Conservation (phyloP, 2,329 filamentous ascomycete species). For the Hypoxylon sp. region DNA sequence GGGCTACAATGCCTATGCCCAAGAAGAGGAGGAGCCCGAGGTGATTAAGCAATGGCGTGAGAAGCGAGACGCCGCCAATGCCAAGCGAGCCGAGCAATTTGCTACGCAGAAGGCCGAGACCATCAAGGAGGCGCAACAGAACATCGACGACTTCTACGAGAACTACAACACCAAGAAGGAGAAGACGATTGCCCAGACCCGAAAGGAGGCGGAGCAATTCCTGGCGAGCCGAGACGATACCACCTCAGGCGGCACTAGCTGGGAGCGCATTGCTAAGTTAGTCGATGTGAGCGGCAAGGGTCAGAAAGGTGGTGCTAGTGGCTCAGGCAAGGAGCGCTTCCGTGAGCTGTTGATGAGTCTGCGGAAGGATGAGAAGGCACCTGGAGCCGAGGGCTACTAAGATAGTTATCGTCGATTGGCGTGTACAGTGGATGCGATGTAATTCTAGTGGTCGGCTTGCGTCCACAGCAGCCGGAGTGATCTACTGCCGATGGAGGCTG, state of each 20-base stretch:
- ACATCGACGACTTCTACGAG: constrained; percentile 99
- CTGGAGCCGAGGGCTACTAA: constrained; percentile 73
- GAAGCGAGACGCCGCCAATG: constrained; percentile 83
- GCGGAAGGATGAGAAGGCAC: constrained; percentile 91
- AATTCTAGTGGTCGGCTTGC: constrained; percentile 18
- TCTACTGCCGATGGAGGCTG: constrained; percentile 28
- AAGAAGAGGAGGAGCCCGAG: constrained; percentile 85
- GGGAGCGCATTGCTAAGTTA: constrained; percentile 97
- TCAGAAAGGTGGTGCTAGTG: constrained; percentile 83
- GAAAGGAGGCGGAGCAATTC: constrained; percentile 93
- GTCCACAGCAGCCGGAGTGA: constrained; percentile 19
- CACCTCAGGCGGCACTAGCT: constrained; percentile 93
- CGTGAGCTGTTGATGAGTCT: constrained; percentile 87
- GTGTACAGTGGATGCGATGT: constrained; percentile 32
- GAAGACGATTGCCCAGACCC: constrained; percentile 88
- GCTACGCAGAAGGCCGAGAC: constrained; percentile 85
- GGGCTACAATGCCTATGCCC: constrained; percentile 67
- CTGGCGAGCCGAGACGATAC: constrained; percentile 90
- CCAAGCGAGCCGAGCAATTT: constrained; percentile 87
- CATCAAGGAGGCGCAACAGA: constrained; percentile 87
- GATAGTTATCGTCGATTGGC: constrained; percentile 26
- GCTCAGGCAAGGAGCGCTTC: constrained; percentile 96
- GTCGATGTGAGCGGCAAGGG: constrained; percentile 98
- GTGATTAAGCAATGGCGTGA: constrained; percentile 93
- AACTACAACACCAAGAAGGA: constrained; percentile 99